Conservation (phyloP, 495 filamentous ascomycete genomes). For the Astrothelium subdiscretum region DNA sequence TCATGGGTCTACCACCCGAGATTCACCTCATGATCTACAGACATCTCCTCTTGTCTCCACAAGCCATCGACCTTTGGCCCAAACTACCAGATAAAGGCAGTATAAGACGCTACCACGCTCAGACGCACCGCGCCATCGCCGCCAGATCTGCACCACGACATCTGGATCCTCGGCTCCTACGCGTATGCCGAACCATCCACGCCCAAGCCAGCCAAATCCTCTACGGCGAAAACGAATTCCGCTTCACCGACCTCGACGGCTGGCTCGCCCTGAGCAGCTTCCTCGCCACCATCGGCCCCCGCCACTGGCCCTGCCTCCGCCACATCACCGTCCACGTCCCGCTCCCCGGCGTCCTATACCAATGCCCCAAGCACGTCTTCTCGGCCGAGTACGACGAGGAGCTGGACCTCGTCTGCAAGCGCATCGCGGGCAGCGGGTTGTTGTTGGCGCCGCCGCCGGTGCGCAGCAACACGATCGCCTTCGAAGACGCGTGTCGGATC, state of each 20-base stretch:
- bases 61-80: background rate
- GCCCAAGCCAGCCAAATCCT: background rate
- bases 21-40: background rate
- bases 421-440: background rate
- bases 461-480: background rate
- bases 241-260: constrained; percentile 4
- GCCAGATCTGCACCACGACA: background rate
- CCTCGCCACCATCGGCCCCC: background rate
- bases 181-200: background rate
- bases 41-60: background rate
- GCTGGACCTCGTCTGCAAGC: background rate
- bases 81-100: background rate
- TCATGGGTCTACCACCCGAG: background rate
- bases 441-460: background rate
- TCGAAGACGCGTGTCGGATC: background rate
- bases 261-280: constrained; percentile 1
- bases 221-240: constrained; percentile 5
- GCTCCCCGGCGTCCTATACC: background rate
- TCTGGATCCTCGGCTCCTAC: background rate
- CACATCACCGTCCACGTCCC: background rate
- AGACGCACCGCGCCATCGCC: background rate
- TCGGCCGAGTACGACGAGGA: background rate
- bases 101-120: background rate
- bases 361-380: background rate
- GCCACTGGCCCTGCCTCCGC: background rate